Conservation (phyloP, 1,139 yeast genomes). For the Candida pseudoviswanathii region DNA sequence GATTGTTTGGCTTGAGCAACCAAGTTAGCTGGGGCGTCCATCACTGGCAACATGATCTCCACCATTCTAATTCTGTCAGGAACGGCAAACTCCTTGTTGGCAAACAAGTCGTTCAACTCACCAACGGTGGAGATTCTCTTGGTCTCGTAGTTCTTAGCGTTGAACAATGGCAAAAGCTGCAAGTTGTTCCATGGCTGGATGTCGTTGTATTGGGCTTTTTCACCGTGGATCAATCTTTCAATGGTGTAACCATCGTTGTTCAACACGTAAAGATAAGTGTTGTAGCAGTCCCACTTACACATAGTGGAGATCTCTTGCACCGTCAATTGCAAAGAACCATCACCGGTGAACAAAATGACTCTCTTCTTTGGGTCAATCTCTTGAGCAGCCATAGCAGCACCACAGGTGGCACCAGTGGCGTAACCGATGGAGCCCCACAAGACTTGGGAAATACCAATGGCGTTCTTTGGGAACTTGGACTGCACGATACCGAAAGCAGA, state of each 20-base stretch:
- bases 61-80: slow-evolving; percentile 74
- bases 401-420: slow-evolving; percentile 82
- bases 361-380: slow-evolving; percentile 71
- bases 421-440: slow-evolving; percentile 91
- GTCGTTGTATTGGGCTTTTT: slow-evolving; percentile 72
- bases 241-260: slow-evolving; percentile 90
- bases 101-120: slow-evolving; percentile 64
- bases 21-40: slow-evolving; percentile 83
- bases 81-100: slow-evolving; percentile 54
- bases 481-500: slow-evolving; percentile 86
- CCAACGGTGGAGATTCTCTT: slow-evolving; percentile 62
- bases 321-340: slow-evolving; percentile 87
- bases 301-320: slow-evolving; percentile 86
- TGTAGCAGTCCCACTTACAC: slow-evolving; percentile 70
- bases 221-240: slow-evolving; percentile 87
- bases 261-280: slow-evolving; percentile 79
- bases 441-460: slow-evolving; percentile 82
- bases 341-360: slow-evolving; percentile 84
- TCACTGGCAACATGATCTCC: slow-evolving; percentile 77
- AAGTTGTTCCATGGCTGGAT: slow-evolving; percentile 84
- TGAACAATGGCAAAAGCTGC: slow-evolving; percentile 68
- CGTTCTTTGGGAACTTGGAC: slow-evolving; percentile 73
- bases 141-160: slow-evolving; percentile 62
- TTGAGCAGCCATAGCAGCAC: slow-evolving; percentile 84
- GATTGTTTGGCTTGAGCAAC: slow-evolving; percentile 73